Base-by-base conservation (phyloP, 2,329 filamentous ascomycete genomes). In the Sodiomyces alkalinus region DNA sequence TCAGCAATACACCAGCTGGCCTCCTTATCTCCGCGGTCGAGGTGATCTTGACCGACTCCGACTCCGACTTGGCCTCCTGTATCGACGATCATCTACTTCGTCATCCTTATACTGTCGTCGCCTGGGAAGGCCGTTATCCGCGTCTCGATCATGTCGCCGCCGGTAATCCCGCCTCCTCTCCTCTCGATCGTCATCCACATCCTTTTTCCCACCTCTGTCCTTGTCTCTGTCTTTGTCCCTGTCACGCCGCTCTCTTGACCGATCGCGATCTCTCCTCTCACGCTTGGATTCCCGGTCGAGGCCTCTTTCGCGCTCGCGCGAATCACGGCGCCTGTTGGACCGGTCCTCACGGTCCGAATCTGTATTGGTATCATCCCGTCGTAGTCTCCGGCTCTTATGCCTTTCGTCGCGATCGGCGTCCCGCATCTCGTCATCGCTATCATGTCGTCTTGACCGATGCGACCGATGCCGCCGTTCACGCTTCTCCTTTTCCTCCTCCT, bases 401-500 rank as follows among this genome's bases (percentile, higher is more conserved):
- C 41, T 41, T 5, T 48, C 45, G 5, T 50, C 44, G 1, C 40
- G 44, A 10, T 47, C 48, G 7, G 33, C 35, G 30, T 48, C 39
- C 37, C 44, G 30, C 35, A 39, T 37, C 5, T 42, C 45, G 17
- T 44, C 41, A 13, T 39, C 37, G 14, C 38, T 43, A 5, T 34
- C 40, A 4, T 50, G 45, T 26, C 44, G 43, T 25, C 39, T 46
- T 27, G 58, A 54, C 29, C 56, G 55, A 31, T 64, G 62, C 22
- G 53, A 56, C 17, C 55, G 54, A 25, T 62, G 62, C 33, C 60
- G 55, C 35, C 39, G 68, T 48, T 44, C 55, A 36, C 56, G 59
- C 43, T 52, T 64, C 33, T 60, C 54, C 39, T 54, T 62, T 41
- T 58, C 65, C 10, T 64, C 58, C 32, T 60, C 58, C 41, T 46